A percentile compares a stretch with the other conserved stretches of the same genome.
phyloP scores from a whole-genome alignment of 163 green algal species.

The Coccomyxa subellipsoidea region DNA sequence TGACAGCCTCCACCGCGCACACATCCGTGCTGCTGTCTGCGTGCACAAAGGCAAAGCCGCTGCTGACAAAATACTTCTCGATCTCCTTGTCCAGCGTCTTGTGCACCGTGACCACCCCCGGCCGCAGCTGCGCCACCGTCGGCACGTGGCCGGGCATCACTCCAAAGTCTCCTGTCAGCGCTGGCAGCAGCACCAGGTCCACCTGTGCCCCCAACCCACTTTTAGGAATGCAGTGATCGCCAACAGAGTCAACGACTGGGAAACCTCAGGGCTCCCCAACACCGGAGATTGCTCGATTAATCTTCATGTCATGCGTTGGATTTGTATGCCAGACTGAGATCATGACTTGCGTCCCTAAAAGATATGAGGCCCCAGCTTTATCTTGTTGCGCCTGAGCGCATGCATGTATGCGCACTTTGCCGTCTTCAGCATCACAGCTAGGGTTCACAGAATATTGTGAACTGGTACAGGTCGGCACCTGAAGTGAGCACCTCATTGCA shows the following conservation, averaged over 20 bases:
- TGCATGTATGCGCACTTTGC: too few relatives aligned
- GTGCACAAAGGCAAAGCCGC: slow-evolving; percentile 95
- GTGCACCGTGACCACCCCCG: slow-evolving; percentile 90
- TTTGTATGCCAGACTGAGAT: too few relatives aligned
- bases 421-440: too few relatives aligned
- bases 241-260: too few relatives aligned
- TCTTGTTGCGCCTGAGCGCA: too few relatives aligned
- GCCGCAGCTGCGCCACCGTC: slow-evolving; percentile 92
- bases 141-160: slow-evolving; percentile 98
- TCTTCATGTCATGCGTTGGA: too few relatives aligned
- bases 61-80: slow-evolving; percentile 89
- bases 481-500: neutral
- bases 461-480: too few relatives aligned
- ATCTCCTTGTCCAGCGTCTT: slow-evolving; percentile 83
- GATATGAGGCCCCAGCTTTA: too few relatives aligned
- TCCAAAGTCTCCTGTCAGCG: slow-evolving; percentile 93
- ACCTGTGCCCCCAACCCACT: slow-evolving; percentile 49
- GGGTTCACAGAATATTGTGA: too few relatives aligned
- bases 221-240: neutral
- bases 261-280: too few relatives aligned
- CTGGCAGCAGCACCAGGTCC: slow-evolving; percentile 87
- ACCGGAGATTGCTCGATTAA: too few relatives aligned
- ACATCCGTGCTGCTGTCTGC: slow-evolving; percentile 90
- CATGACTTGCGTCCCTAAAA: too few relatives aligned
- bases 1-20: slow-evolving; percentile 89